Evolutionary conservation across 2,329 filamentous ascomycete species (phyloP), one percentile per base, ranked within the genome.

Genomic region (Phialophora macrospora): DNA sequence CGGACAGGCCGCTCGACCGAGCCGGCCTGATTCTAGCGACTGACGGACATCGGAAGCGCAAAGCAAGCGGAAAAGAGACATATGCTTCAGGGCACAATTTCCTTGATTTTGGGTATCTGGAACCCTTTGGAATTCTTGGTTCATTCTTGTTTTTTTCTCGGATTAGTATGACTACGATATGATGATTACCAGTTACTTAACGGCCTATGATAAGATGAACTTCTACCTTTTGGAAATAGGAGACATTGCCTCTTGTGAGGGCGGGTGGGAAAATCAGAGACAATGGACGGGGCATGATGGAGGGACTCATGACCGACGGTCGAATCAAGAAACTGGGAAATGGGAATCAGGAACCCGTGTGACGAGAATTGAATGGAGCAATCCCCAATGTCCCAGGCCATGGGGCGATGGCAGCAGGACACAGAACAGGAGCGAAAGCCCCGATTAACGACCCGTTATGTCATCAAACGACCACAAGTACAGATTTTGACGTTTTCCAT

Each of bases 1-100:
- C 49, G 28, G 30, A 54, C 28, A 14, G 22, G 51, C 61, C 14
- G 11, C 56, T 54, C 41, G 32, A 38, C 22, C 52, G 38, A 59
- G 73, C 78, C 79, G 62, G 74, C 75, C 61, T 48, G 26, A 24
- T 30, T 59, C 28, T 59, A 46, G 28, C 28, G 20, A 44, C 46
- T 17, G 3, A 62, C 38, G 38, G 38, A 44, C 20, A 44, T 17
- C 51, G 32, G 32, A 55, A 56, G 32, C 54, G n/a, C 48, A 49
- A 44, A 30, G 46, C 26, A 26, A 60, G 75, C 77, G 70, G 52
- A 64, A 44, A 38, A 44, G 38, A 68, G 67, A 68, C 57, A 62
- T 56, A 59, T 51, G 67, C 67, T 68, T 64, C 67, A 68, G 61
- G 64, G 67, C 67, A 68, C 64, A 64, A 56, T 68, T 66, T 68